Percentiles rank a stretch among this genome's conserved stretches.
phyloP scores from a whole-genome alignment of 2,329 filamentous ascomycete genomes.

The Aspergillus costaricaensis region DNA sequence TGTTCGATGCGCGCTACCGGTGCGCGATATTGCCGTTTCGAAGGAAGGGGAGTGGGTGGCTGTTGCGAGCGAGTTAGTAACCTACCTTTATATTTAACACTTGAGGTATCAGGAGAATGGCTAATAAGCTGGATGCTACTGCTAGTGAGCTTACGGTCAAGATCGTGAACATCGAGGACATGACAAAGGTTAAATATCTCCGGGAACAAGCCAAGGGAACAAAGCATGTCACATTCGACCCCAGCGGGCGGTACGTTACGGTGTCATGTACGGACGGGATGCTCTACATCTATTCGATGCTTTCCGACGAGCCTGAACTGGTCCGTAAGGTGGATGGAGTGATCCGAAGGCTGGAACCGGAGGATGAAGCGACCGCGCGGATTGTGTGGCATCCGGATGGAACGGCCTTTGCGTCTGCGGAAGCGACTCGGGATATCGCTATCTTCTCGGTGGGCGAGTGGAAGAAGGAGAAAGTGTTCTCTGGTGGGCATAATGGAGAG shows the following conservation, averaged over 20 bases:
- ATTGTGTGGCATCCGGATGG: conserved; percentile 94
- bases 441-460: conserved; percentile 87
- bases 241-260: conserved; percentile 71
- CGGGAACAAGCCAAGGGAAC: conserved; percentile 82
- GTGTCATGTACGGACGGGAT: conserved; percentile 87
- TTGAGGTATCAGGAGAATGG: background rate
- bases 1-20: conserved; percentile 77
- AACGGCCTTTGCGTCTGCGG: conserved; percentile 82
- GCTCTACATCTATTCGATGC: conserved; percentile 85
- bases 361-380: conserved; percentile 72
- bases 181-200: conserved; percentile 72
- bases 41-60: conserved; percentile 84
- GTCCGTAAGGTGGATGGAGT: conserved; percentile 83
- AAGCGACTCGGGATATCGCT: conserved; percentile 78
- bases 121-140: conserved; percentile 41
- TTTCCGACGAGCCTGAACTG: conserved; percentile 74
- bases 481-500: conserved; percentile 76
- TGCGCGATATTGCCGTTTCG: conserved; percentile 82
- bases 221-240: conserved; percentile 90
- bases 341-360: conserved; percentile 75
- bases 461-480: conserved; percentile 80
- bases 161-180: conserved; percentile 79
- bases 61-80: conserved; percentile 81
- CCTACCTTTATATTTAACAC: background rate
- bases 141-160: conserved; percentile 80